Percentiles rank a stretch among this genome's conserved stretches.
Evolutionary conservation across 768 basidiomycete species (phyloP).

Genomic region (Hebeloma cylindrosporum): DNA sequence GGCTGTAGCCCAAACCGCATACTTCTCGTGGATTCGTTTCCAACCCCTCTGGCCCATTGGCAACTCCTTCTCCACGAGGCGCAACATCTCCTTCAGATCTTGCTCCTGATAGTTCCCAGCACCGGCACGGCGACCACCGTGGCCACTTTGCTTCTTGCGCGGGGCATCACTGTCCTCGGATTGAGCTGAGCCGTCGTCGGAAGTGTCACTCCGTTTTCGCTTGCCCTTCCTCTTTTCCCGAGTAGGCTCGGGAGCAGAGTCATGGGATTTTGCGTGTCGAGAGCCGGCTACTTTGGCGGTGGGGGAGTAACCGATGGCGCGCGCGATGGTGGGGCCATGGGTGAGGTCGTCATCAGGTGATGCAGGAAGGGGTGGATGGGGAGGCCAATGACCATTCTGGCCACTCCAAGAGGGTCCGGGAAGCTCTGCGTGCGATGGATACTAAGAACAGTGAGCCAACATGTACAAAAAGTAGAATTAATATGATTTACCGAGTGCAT

Average conservation of each 20-base stretch:
- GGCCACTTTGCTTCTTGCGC: neutral
- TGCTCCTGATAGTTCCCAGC: slow-evolving; percentile 8
- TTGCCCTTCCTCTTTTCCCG: slow-evolving; percentile 3
- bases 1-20: slow-evolving; percentile 2
- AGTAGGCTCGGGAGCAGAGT: neutral
- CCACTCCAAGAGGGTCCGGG: too few relatives aligned
- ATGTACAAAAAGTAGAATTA: too few relatives aligned
- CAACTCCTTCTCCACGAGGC: slow-evolving; percentile 1
- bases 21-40: slow-evolving; percentile 5
- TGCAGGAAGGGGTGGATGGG: too few relatives aligned
- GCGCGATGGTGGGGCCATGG: too few relatives aligned
- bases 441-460: too few relatives aligned
- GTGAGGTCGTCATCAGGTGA: too few relatives aligned
- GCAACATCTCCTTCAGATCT: slow-evolving; percentile 5
- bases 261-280: too few relatives aligned
- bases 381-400: too few relatives aligned
- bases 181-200: neutral
- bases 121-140: slow-evolving; percentile 10
- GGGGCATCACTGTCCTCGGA: slow-evolving; percentile 1
- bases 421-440: too few relatives aligned
- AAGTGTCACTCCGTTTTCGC: slow-evolving; percentile 1
- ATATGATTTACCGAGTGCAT: too few relatives aligned
- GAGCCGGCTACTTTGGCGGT: too few relatives aligned
- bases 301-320: too few relatives aligned
- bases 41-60: slow-evolving; percentile 7